Evolutionary conservation across 768 basidiomycete genomes (phyloP).

Genomic region (Tylopilus vinaceipallidus): DNA sequence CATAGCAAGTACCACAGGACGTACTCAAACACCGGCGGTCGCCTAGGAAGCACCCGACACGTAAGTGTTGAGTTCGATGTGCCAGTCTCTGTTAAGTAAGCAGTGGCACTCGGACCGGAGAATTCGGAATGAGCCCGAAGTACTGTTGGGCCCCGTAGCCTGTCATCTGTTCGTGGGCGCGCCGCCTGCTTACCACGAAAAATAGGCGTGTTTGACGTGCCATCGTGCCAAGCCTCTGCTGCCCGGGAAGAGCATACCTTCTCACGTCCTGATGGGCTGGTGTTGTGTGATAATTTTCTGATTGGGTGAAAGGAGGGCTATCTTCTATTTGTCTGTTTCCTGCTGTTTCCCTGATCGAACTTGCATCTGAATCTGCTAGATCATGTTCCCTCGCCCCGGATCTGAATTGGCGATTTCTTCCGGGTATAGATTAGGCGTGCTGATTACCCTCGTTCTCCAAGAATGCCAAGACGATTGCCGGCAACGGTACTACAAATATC

Average conservation of each 20-base stretch:
- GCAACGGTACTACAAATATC: constrained; percentile 30
- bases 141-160: too few relatives aligned
- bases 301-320: too few relatives aligned
- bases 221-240: constrained; percentile 8
- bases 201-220: constrained; percentile 4
- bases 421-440: constrained; percentile 5
- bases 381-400: constrained; percentile 8
- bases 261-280: constrained; percentile 23
- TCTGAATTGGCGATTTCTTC: constrained; percentile 12
- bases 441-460: constrained; percentile 1
- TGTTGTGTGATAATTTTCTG: constrained; percentile 13
- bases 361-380: constrained; percentile 10
- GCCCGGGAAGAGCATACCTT: constrained; percentile 4
- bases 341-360: constrained; percentile 8
- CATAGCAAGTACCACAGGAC: too few relatives aligned
- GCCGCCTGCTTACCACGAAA: background rate
- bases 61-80: background rate
- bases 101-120: too few relatives aligned
- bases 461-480: constrained; percentile 22
- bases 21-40: background rate
- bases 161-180: background rate
- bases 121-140: too few relatives aligned
- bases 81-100: too few relatives aligned
- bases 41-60: background rate
- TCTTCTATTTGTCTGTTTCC: constrained; percentile 9